Evolutionary conservation across 768 basidiomycete genomes (phyloP), one percentile per base, ranked within the genome.

Genomic region (Hygrophoropsis aurantiaca): DNA sequence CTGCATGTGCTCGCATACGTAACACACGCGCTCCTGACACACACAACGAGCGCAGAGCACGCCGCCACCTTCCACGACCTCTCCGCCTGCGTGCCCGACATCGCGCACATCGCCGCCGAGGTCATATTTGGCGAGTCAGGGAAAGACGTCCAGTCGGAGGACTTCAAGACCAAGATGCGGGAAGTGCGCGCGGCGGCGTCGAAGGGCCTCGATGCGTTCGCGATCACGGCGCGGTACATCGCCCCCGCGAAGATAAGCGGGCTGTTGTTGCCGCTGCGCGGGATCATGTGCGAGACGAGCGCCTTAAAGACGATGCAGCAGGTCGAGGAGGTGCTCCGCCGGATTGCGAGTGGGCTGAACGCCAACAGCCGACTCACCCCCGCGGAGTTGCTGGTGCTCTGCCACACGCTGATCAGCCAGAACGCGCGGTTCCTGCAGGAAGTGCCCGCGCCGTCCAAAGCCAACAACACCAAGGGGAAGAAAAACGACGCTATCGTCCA

Each of bases 91-190:
- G 84, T 93, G 16, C 79, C 80, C 37, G 87, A 92, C 54, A 74
- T 94, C 7, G 85, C 89, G 0, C 80, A 87, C 58, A 70, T 97
- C 46, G 85, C 88, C 13, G 83, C 85, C 0, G 93, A 91, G 59
- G 95, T 97, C 42, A 80, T 97, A 43, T 97, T 97, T 55, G 95
- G 95, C 21, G 84, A 94, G 61, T 94, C 94, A 1, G 90, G 88
- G 11, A 90, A 89, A 64, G 91, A 97, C 57, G 84, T 89, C 0
- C 81, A 84, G 47, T 75, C 85, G 3, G 92, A 94, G 56, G 94
- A 86, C 20, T 97, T 95, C 81, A 91, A 85, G 70, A 94, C 93
- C 15, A 94, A 90, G 66, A 89, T 93, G 82, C 80, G 88, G 18
- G 95, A 99, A 70, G 95, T 94, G 23, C 78, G 84, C 25, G 78